Evolutionary conservation across 495 filamentous ascomycete genomes (phyloP).

Genomic region (Xeromyces bisporus): DNA sequence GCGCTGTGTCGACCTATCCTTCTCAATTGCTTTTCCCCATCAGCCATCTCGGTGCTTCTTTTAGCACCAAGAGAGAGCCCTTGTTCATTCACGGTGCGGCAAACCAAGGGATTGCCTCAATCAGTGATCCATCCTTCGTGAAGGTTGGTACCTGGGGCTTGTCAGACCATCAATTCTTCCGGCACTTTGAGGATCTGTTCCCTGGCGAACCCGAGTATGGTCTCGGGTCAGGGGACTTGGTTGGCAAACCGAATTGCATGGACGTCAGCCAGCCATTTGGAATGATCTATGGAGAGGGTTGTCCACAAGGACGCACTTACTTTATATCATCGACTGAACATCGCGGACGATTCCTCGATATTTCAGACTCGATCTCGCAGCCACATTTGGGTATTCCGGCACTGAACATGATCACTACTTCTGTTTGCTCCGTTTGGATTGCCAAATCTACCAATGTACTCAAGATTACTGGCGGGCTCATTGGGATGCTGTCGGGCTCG

Average conservation of each 20-base stretch:
- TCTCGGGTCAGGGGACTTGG: conserved; percentile 54
- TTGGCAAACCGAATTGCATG: conserved; percentile 69
- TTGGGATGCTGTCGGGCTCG: conserved; percentile 73
- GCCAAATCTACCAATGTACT: conserved; percentile 62
- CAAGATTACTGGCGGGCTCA: conserved; percentile 52
- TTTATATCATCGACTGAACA: conserved; percentile 59
- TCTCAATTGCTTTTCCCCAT: conserved; percentile 60
- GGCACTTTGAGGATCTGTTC: conserved; percentile 58
- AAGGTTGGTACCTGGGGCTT: conserved; percentile 78
- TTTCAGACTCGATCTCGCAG: conserved; percentile 30
- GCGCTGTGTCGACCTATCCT: conserved; percentile 57
- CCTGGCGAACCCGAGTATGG: conserved; percentile 63
- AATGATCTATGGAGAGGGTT: conserved; percentile 69
- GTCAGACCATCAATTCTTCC: conserved; percentile 52
- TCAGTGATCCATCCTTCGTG: conserved; percentile 56
- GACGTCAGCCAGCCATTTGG: conserved; percentile 75
- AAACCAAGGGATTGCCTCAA: conserved; percentile 52
- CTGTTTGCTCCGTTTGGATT: conserved; percentile 74
- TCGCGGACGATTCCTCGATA: conserved; percentile 55
- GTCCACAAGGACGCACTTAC: conserved; percentile 60
- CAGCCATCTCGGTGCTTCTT: conserved; percentile 59
- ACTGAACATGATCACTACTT: conserved; percentile 40
- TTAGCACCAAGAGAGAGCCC: conserved; percentile 53
- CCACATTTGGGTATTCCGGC: conserved; percentile 53
- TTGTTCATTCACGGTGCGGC: conserved; percentile 67